A percentile compares a stretch with the other conserved stretches of the same genome.
Conservation (phyloP, 1,284 basidiomycete genomes). For the Malassezia dermatis region DNA sequence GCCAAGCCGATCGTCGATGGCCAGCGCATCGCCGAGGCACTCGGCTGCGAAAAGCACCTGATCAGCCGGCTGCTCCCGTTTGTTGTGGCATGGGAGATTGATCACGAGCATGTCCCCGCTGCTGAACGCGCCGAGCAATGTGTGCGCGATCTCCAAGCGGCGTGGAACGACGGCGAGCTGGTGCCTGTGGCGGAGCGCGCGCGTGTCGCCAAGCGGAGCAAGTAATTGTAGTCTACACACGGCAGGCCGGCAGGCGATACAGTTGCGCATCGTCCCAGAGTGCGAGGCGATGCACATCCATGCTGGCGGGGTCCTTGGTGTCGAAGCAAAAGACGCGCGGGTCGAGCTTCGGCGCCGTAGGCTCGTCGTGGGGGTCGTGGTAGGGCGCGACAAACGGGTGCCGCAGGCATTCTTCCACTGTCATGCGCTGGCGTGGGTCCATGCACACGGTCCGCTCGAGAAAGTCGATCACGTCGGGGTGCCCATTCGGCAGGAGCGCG, state of each 20-base stretch:
- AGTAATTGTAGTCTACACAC: not conserved
- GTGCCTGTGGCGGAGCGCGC: conserved; percentile 26
- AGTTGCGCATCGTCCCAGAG: conserved; percentile 36
- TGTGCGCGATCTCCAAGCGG: conserved; percentile 22
- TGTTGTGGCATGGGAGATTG: conserved; percentile 37
- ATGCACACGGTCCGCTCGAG: conserved; percentile 74
- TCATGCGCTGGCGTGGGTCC: conserved; percentile 40
- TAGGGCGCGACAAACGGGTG: conserved; percentile 43
- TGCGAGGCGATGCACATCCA: conserved; percentile 32
- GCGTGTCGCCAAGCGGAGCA: not conserved
- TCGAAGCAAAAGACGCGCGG: conserved; percentile 36
- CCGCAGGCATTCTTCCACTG: conserved; percentile 41
- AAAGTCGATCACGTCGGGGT: conserved; percentile 67
- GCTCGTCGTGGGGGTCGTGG: conserved; percentile 43
- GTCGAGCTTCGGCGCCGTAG: conserved; percentile 27
- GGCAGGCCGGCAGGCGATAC: not conserved
- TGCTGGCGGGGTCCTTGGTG: conserved; percentile 26
- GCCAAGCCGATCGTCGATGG: conserved; percentile 35
- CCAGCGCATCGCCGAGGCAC: conserved; percentile 21
- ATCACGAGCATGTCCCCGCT: not conserved
- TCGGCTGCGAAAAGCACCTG: conserved; percentile 26
- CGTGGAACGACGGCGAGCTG: conserved; percentile 33
- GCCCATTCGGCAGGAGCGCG: conserved; percentile 20
- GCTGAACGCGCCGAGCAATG: conserved; percentile 16
- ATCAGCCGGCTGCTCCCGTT: conserved; percentile 27